Base-by-base conservation (phyloP, 495 filamentous ascomycete genomes). In the Aspergillus nidulans region DNA sequence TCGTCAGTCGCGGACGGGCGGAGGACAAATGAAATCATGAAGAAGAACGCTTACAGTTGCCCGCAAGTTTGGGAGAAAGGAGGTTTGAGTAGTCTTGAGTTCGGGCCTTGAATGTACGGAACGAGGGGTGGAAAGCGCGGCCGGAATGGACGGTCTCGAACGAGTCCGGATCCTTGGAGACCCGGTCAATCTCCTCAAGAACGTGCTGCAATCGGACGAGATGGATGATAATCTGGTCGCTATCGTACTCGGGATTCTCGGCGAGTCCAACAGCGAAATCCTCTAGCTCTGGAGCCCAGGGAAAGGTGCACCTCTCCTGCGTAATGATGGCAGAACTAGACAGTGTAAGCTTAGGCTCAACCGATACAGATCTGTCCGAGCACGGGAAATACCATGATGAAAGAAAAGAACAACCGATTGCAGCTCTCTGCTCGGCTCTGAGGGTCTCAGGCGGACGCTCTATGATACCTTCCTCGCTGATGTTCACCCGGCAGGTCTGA, bases 341-440 rank as follows among this genome's bases (percentile, higher is more conserved):
- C 18, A 3, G 18, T 2, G 4, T 15, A 23, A 10, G 12, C 16
- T 19, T 16, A 7, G 26, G n/a, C 40, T 3, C 28, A n/a, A 34
- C 1, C 16, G 21, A 5, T 6, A 8, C 30, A 30, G 12, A 41
- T 6, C 42, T 4, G 40, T 56, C n/a, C 12, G 23, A 24, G n/a
- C 21, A 25, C 3, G 12, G n/a, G 12, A 32, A 60, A 53, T 38
- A 57, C 63, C 53, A 26, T 25, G 63, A 63, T n/a, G 57, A 58
- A 7, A 67, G 32, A 32, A 57, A 58, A 19, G 60, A 67, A 24
- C 53, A 64, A 26, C 64, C 64, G 16, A 62, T 53, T 7, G 59
- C 42, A 20, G 64, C 64, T 24, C 64, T 52, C 18, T 58, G 38
- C 21, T 63, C 61, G 6, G 61, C 64, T 18, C 51, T 47, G 20